Evolutionary conservation across 495 filamentous ascomycete species (phyloP).

Genomic region (Cenococcum geophilum): DNA sequence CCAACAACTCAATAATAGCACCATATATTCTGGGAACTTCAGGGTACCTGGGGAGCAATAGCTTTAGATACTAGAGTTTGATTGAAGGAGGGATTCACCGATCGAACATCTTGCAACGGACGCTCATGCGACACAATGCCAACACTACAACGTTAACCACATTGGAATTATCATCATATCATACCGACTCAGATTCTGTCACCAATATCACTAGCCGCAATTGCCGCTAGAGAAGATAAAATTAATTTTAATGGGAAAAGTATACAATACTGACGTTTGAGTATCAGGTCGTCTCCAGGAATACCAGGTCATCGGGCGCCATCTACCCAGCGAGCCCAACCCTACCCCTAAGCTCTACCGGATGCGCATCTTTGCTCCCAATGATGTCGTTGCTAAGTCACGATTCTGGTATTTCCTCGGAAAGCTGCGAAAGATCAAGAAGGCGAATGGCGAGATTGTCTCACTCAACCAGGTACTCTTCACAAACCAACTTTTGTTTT

Average conservation of each 20-base stretch:
- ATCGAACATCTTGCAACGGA: too few relatives aligned
- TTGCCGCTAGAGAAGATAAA: background rate
- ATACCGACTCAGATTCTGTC: background rate
- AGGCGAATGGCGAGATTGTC: conserved; percentile 98
- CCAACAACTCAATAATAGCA: background rate
- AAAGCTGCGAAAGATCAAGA: conserved; percentile 99
- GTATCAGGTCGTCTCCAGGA: conserved; percentile 88
- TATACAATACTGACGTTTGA: conserved; percentile 6
- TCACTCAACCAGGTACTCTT: conserved; percentile 83
- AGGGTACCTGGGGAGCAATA: too few relatives aligned
- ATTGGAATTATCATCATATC: too few relatives aligned
- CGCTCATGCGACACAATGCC: too few relatives aligned
- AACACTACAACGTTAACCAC: too few relatives aligned
- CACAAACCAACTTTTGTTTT: conserved; percentile 1
- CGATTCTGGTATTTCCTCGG: conserved; percentile 99
- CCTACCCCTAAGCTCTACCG: conserved; percentile 96
- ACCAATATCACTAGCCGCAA: background rate
- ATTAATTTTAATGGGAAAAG: background rate
- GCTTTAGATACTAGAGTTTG: too few relatives aligned
- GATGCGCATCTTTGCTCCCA: conserved; percentile 99
- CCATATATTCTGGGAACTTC: too few relatives aligned
- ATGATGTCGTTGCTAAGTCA: conserved; percentile 95
- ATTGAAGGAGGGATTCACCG: too few relatives aligned
- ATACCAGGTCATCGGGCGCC: conserved; percentile 99
- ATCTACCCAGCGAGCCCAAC: conserved; percentile 92